These are phyloP conservation scores for Chrysanthemum seticuspe DNA, from an alignment of 129 eudicot species.

Conservation along the genomic window DNA sequence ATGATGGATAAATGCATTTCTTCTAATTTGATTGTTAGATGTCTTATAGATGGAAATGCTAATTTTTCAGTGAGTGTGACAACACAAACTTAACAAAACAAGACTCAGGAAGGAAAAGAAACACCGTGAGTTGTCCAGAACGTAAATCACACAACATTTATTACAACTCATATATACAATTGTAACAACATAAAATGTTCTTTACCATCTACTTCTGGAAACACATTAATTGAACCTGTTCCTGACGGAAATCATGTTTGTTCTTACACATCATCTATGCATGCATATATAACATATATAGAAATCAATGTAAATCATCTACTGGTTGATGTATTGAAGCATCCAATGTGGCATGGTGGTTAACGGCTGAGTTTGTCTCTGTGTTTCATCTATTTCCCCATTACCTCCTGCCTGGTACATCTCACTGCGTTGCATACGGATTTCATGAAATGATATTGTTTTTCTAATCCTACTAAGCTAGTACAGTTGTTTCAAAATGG, in stretches of 20 bases:
- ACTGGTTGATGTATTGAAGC: conserved; percentile 37
- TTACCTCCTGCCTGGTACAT: conserved; percentile 28
- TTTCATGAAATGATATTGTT: neutral
- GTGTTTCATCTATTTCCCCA: conserved; percentile 42
- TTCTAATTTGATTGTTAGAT: too few species aligned
- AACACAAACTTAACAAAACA: neutral
- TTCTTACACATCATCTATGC: neutral
- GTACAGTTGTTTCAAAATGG: too few species aligned
- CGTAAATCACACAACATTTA: conserved; percentile 7
- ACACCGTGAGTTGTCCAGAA: neutral
- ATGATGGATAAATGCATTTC: too few species aligned
- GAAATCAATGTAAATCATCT: conserved; percentile 7
- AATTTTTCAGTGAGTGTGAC: neutral
- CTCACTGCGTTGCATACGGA: conserved; percentile 48
- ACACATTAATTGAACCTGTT: neutral
- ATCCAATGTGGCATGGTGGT: conserved; percentile 50
- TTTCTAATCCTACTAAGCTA: too few species aligned
- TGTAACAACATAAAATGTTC: neutral
- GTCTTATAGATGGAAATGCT: too few species aligned
- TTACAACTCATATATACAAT: neutral
- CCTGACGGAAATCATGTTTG: neutral
- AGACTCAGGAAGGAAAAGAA: neutral
- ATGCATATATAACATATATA: conserved; percentile 3
- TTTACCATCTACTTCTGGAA: neutral
- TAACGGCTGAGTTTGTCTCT: conserved; percentile 24